A percentile compares a stretch with the other conserved stretches of the same genome.
These are phyloP conservation scores for Opeltia flavorubescens DNA, from an alignment of 495 filamentous ascomycete species.

Conservation along the genomic window DNA sequence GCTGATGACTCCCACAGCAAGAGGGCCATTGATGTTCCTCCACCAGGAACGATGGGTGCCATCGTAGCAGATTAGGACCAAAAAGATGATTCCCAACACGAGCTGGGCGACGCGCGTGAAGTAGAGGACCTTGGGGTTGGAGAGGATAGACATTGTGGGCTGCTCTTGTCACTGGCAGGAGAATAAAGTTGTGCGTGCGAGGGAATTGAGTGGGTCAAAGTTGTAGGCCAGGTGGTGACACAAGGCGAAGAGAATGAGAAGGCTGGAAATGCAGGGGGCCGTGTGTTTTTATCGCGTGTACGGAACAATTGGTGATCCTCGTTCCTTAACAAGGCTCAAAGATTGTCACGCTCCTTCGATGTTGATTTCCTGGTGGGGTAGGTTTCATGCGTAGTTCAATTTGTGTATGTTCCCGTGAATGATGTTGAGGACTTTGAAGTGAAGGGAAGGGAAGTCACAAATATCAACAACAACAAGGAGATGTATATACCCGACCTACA, in stretches of 20 bases:
- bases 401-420: too few species aligned
- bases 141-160: background rate
- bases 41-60: conserved; percentile 17
- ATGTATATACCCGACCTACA: too few species aligned
- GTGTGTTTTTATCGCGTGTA: too few species aligned
- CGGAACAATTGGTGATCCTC: too few species aligned
- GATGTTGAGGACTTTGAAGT: too few species aligned
- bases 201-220: background rate
- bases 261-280: background rate
- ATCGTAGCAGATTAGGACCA: conserved; percentile 14
- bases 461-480: too few species aligned
- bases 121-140: conserved; percentile 10
- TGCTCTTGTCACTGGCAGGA: background rate
- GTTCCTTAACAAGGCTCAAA: too few species aligned
- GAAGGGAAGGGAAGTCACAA: too few species aligned
- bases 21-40: conserved; percentile 13
- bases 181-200: background rate
- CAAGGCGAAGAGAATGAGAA: background rate
- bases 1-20: conserved; percentile 15
- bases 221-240: background rate
- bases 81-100: conserved; percentile 10
- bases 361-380: too few species aligned
- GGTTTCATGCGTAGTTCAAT: too few species aligned
- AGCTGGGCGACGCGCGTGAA: conserved; percentile 13
- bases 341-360: too few species aligned